phyloP scores from a whole-genome alignment of 1,284 basidiomycete species.

The Leccinum pallidistipes region DNA sequence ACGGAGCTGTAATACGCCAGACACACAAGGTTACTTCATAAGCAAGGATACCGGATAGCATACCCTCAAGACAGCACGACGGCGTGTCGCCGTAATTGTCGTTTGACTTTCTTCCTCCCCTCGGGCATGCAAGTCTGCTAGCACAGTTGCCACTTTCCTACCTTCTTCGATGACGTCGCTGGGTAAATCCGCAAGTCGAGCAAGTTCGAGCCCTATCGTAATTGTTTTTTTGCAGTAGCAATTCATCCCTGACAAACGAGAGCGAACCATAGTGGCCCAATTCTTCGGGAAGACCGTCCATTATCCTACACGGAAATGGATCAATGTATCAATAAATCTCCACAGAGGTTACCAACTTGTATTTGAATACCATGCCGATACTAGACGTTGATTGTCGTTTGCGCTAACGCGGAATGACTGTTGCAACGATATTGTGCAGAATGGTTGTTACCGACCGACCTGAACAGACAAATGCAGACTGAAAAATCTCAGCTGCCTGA shows the following conservation, averaged over 20 bases:
- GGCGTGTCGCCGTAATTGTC: slow-evolving; percentile 55
- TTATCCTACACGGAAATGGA: slow-evolving; percentile 42
- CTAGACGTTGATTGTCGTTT: slow-evolving; percentile 51
- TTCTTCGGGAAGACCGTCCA: slow-evolving; percentile 62
- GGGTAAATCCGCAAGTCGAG: slow-evolving; percentile 81
- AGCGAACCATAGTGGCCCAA: slow-evolving; percentile 63
- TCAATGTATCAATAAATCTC: background rate
- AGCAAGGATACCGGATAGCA: background rate
- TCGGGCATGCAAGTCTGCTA: slow-evolving; percentile 60
- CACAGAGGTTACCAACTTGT: slow-evolving; percentile 55
- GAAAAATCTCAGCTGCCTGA: background rate
- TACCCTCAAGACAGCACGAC: slow-evolving; percentile 72
- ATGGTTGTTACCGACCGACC: slow-evolving; percentile 43
- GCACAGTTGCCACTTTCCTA: slow-evolving; percentile 56
- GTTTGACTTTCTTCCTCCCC: slow-evolving; percentile 61
- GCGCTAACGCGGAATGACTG: slow-evolving; percentile 39
- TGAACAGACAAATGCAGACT: slow-evolving; percentile 84
- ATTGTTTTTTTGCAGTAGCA: background rate
- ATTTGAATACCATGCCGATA: slow-evolving; percentile 74
- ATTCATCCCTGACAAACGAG: background rate
- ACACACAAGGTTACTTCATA: background rate
- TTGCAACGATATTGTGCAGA: background rate
- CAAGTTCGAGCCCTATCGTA: slow-evolving; percentile 75
- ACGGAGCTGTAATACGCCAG: slow-evolving; percentile 50
- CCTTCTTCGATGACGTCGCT: slow-evolving; percentile 62